Base-by-base conservation (phyloP, 192 early-diverging fungal species). In the Diversispora eburnea region DNA sequence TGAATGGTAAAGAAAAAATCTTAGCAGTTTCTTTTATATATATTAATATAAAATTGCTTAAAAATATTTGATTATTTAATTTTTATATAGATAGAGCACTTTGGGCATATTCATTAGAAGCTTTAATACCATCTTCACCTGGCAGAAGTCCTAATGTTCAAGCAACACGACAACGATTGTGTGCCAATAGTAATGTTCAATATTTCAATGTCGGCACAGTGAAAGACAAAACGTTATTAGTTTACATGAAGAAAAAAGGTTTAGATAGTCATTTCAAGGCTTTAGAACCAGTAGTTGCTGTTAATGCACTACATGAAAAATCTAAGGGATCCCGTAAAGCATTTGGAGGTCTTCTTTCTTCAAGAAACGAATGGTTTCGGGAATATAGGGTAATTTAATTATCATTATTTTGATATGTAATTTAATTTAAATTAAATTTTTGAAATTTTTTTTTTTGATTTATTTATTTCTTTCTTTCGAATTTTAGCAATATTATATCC, bases 401-500 rank as follows among this genome's bases (percentile, higher is more conserved):
- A 19, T 13, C 0, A 41, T 64, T 64, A 4, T 19, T 45, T 8
- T 58, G 12, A 58, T 58, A 41, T n/a, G 13, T 8, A 45, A 41
- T 3, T 5, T 45, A 15, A 19, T 54, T 54, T 54, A 10, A 13
- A 12, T 51, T 54, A 12, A 54, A 17, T 12, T 10, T 9, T 13
- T 54, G 51, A 4, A 54, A 1, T 10, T 12, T 54, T 54, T 17
- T 54, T 54, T 20, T 58, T 58, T 22, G 13, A 19, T 80, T 42
- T 76, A 76, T 77, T 22, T 72, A 59, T 9, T 47, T 13, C 13
- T 17, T 39, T 17, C 8, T 55, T 13, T 42, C 55, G 12, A 49
- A 48, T 19, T 87, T 82, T 87, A 94, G 85, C 93, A 98, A 77
- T 92, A 94, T 76, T 98, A 98, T 78, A 92, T 97, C 76, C 93